Conservation (phyloP, 495 filamentous ascomycete species). For the Evernia prunastri region DNA sequence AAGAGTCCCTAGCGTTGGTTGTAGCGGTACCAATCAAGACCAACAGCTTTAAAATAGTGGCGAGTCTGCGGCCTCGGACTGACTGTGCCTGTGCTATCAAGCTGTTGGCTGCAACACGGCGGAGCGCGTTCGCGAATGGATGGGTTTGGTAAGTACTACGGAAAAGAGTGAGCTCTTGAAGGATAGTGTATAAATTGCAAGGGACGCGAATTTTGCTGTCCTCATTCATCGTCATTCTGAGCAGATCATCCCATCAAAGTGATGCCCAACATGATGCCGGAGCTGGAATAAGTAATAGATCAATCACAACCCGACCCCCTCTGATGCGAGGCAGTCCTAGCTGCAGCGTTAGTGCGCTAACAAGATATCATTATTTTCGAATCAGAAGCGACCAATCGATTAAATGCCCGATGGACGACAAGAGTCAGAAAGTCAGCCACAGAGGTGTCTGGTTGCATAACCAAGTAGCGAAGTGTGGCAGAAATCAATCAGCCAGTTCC, state of each 20-base stretch:
- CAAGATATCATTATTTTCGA: not conserved
- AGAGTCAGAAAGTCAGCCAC: not conserved
- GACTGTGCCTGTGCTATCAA: not conserved
- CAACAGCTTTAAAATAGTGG: not conserved
- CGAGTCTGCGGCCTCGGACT: not conserved
- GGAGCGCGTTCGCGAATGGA: not conserved
- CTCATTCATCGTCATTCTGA: slow-evolving; percentile 1
- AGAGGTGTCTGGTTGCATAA: not conserved
- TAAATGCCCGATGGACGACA: not conserved
- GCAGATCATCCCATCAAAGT: not conserved
- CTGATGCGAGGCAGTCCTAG: slow-evolving; percentile 3
- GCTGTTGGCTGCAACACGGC: not conserved
- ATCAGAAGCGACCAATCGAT: slow-evolving; percentile 4
- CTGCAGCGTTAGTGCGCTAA: slow-evolving; percentile 6
- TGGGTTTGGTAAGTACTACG: not conserved
- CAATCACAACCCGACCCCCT: not conserved
- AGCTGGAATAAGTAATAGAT: slow-evolving; percentile 1
- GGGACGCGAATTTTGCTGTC: not conserved
- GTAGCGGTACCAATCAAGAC: not conserved
- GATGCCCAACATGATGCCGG: not conserved
- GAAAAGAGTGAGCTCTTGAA: not conserved
- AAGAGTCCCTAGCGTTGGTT: not conserved
- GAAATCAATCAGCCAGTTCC: not conserved
- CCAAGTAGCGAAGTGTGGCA: not conserved
- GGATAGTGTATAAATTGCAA: not conserved